phyloP scores from a whole-genome alignment of 305 asterid genomes.

The Solanum hybrid region DNA sequence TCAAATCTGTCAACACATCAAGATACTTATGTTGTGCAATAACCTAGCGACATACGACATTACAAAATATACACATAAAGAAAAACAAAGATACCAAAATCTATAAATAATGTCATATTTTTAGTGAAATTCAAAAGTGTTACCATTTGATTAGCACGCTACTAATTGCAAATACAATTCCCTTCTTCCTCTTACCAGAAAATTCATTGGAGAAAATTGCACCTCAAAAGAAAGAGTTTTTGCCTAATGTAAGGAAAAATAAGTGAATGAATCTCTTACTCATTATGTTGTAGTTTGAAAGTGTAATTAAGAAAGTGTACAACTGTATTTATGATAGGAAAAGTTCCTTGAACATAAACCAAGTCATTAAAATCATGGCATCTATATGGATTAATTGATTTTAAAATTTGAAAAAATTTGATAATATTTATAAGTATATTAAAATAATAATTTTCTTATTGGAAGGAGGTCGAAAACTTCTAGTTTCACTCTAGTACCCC shows the following conservation, averaged over 20 bases:
- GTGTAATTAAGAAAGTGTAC: neutral
- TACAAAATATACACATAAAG: neutral
- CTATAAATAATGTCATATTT: neutral
- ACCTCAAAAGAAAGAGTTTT: neutral
- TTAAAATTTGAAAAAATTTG: neutral
- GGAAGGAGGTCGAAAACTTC: neutral
- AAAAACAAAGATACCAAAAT: neutral
- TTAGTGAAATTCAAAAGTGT: neutral
- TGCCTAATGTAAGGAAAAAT: neutral
- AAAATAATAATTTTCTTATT: too few species aligned
- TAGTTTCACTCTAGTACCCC: neutral
- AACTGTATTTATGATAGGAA: neutral
- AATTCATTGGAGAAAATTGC: neutral
- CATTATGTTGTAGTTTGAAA: neutral
- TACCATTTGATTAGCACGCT: neutral
- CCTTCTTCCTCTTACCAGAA: neutral
- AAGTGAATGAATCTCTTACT: neutral
- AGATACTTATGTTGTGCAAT: neutral
- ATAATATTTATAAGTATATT: neutral
- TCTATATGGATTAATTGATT: neutral
- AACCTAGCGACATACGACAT: neutral
- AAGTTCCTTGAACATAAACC: neutral
- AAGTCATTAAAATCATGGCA: neutral
- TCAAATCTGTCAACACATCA: neutral
- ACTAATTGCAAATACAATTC: neutral